Conservation (phyloP, 352 stramenopile species). For the Detonula confervacea region DNA sequence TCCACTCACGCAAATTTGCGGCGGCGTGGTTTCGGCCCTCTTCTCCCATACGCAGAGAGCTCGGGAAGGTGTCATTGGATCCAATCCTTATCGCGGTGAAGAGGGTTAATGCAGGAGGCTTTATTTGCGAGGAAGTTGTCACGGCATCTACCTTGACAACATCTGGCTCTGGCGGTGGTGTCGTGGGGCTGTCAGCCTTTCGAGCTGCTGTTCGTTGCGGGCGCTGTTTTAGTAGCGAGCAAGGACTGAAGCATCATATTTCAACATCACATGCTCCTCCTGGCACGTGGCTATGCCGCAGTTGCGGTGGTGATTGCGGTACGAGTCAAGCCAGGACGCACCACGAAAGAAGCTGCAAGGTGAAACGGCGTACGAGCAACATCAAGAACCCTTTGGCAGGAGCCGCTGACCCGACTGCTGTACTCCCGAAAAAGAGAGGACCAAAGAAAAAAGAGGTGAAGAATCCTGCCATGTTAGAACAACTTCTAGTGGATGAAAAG, state of each 20-base stretch:
- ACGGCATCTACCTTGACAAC: constrained; percentile 73
- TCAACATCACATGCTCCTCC: constrained; percentile 71
- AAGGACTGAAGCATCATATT: constrained; percentile 77
- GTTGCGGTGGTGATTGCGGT: constrained; percentile 76
- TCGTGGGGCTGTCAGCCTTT: constrained; percentile 71
- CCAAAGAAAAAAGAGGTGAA: constrained; percentile 51
- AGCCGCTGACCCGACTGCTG: neutral
- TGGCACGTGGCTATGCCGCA: constrained; percentile 83
- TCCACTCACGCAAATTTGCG: constrained; percentile 56
- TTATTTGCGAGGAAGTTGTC: constrained; percentile 81
- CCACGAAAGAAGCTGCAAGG: constrained; percentile 78
- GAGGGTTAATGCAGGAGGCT: constrained; percentile 54
- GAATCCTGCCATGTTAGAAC: too few species aligned
- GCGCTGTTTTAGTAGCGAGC: constrained; percentile 76
- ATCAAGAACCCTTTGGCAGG: constrained; percentile 1
- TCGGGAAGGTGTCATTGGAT: constrained; percentile 62
- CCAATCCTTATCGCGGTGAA: constrained; percentile 66
- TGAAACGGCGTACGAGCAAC: constrained; percentile 22
- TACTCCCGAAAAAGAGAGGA: constrained; percentile 18
- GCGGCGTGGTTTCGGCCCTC: constrained; percentile 64
- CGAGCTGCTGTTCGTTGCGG: constrained; percentile 68
- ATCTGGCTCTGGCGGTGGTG: constrained; percentile 64
- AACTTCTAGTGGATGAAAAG: constrained; percentile 31
- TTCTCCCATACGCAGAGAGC: constrained; percentile 71
- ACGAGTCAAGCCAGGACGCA: constrained; percentile 75